Conservation (phyloP, 2,329 filamentous ascomycete genomes). For the Alternaria incomplexa region DNA sequence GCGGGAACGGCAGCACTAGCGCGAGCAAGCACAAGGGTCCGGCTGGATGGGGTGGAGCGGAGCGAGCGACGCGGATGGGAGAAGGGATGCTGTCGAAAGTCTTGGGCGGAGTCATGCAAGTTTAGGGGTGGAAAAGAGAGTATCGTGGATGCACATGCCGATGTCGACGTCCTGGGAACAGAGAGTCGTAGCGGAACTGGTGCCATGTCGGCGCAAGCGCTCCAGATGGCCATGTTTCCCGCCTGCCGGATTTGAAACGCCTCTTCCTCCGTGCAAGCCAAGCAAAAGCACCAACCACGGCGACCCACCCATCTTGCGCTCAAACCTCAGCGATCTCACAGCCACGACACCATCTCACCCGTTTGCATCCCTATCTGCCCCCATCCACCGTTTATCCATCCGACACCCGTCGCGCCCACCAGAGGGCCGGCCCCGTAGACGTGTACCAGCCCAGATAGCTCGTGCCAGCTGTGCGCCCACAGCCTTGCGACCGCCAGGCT, state of each 20-base stretch:
- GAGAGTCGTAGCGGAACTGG: neutral
- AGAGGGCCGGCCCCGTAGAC: conserved; percentile 23
- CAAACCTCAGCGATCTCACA: conserved; percentile 20
- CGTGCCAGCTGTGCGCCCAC: conserved; percentile 23
- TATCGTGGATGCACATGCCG: neutral
- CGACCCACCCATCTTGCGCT: conserved; percentile 25
- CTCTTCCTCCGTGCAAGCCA: conserved; percentile 15
- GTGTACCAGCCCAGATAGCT: conserved; percentile 8
- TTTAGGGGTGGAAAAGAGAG: neutral
- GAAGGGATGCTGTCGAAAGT: neutral
- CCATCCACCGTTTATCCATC: conserved; percentile 24
- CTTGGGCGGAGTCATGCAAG: neutral
- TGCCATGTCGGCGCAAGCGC: neutral
- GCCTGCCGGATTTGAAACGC: conserved; percentile 12
- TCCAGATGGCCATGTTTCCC: neutral
- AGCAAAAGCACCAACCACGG: conserved; percentile 14
- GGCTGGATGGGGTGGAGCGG: conserved; percentile 5
- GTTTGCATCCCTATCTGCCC: conserved; percentile 4
- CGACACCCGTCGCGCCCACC: conserved; percentile 29
- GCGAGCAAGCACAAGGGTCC: conserved; percentile 1
- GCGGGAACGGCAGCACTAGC: conserved; percentile 16
- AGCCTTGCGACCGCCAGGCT: conserved; percentile 24
- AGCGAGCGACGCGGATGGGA: neutral
- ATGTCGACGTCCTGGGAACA: neutral
- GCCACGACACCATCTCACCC: conserved; percentile 18